Base-by-base conservation (phyloP, 768 basidiomycete genomes). In the Pisolithus marmoratus region DNA sequence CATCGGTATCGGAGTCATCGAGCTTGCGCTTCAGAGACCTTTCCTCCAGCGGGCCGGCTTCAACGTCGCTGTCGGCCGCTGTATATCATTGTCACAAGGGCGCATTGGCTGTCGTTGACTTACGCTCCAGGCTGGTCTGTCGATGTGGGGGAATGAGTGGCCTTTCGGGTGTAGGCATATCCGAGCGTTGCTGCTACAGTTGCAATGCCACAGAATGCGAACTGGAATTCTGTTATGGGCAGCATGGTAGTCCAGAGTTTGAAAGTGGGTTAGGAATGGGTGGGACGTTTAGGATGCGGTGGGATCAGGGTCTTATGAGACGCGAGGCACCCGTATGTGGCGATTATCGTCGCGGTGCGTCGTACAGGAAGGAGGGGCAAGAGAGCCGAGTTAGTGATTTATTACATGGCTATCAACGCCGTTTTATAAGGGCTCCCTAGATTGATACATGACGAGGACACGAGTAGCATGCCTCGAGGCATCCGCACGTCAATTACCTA, bases 151-250 rank as follows among this genome's bases (percentile, higher is more conserved):
- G 60, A 53, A 19, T 50, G 43, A 29, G 49, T 57, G 9, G 63
- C 65, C 51, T 74, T 76, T 47, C 80, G 76, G 20, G 75, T 67
- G 54, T 72, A 81, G 3, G 79, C 78, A 56, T 82, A 83, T 46
- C 81, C 79, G 23, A 82, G 73, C 14, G 78, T 79, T 8, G 80
- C 81, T 49, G 81, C 80, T 56, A 82, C 74, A 15, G 81, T 81
- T 27, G 81, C 80, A 51, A 83, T 69, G 54, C 80, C 78, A 48
- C 74, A 78, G 50, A 80, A 73, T 26, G 80, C 75, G 53, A 80
- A 71, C 64, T 77, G 80, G 61, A 81, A 70, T 54, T 82, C 81
- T 48, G 69, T 68, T 15, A 76, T 70, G 47, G 78, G 77, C 54
- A 81, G 64, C 76, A 79, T 82, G 37, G 51, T 55, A 27, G 43